Percentiles rank a stretch among this genome's conserved stretches.
Conservation (phyloP, 768 basidiomycete species). For the Crassisporium funariophilum region DNA sequence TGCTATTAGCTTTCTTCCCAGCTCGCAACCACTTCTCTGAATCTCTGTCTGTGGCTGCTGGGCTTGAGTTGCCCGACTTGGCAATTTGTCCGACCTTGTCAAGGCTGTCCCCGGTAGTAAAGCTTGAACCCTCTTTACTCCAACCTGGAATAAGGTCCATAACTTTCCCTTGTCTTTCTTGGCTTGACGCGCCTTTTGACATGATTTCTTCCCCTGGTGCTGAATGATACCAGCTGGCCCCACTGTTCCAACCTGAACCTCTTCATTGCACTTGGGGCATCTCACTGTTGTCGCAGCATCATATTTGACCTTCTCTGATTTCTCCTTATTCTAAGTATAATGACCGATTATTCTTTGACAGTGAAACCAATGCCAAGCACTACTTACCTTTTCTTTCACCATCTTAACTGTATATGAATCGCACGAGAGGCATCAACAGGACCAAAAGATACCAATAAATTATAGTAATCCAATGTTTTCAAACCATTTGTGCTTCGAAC, state of each 20-base stretch:
- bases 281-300: neutral
- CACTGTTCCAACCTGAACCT: constrained; percentile 5
- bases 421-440: neutral
- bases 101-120: neutral
- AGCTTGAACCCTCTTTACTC: neutral
- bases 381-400: neutral
- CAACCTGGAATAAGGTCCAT: neutral
- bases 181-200: neutral
- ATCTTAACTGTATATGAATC: neutral
- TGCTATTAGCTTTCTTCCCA: constrained; percentile 1
- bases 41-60: neutral
- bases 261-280: constrained; percentile 3
- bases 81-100: neutral
- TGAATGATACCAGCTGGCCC: constrained; percentile 6
- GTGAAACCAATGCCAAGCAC: neutral
- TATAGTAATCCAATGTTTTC: neutral
- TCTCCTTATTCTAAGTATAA: constrained; percentile 1
- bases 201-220: constrained; percentile 4
- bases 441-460: neutral
- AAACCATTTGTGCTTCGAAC: neutral
- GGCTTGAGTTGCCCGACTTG: neutral
- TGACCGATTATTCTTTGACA: neutral
- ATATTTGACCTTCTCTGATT: neutral
- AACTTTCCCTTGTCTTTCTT: neutral
- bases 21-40: neutral